Base-by-base conservation (phyloP, 176 grass and related monocot species). In the Cenchrus fungigraminus region DNA sequence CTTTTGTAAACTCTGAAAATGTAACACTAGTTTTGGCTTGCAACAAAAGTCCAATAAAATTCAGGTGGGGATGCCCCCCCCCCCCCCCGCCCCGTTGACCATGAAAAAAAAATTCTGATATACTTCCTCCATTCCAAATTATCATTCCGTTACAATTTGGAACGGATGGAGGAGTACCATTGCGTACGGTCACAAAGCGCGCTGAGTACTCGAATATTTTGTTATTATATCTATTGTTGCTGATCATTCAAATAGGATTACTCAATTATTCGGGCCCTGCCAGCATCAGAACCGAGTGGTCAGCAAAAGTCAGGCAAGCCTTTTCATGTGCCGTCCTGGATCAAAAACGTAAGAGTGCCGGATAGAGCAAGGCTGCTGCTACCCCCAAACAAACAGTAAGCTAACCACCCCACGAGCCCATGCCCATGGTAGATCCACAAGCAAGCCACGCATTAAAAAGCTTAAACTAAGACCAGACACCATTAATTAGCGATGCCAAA, bases 401-500 rank as follows among this genome's bases (percentile, higher is more conserved):
- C 3, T 55, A 55, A 75, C 3, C n/a, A 28, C 64, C 29, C 64
- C 63, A 65, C 25, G 28, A 44, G 6, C 16, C 37, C 37, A 40
- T 40, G 37, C 68, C 68, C 11, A 72, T 51, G 74, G 12, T 42
- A 47, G 62, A 69, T 67, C 64, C 50, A 14, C 64, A 56, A 68
- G 79, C 34, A 68, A 77, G 19, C 37, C 3, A 8, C 32, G 45
- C 20, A 49, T 14, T 12, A 8, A 60, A 63, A 47, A 29, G 4
- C 55, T 25, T 46, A 78, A 78, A 78, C 58, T 78, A 78, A 64
- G 76, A 64, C 76, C 58, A 17, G 6, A 6, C 2, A 3, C 51
- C 16, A 9, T 80, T 68, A 43, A 16, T n/a, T 55, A 68, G 77
- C 28, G 2, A 51, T 11, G 31, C 64, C 19, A 55, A 31, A 16